phyloP scores from a whole-genome alignment of 2,329 filamentous ascomycete species.

The Sphaerostilbella broomeana region DNA sequence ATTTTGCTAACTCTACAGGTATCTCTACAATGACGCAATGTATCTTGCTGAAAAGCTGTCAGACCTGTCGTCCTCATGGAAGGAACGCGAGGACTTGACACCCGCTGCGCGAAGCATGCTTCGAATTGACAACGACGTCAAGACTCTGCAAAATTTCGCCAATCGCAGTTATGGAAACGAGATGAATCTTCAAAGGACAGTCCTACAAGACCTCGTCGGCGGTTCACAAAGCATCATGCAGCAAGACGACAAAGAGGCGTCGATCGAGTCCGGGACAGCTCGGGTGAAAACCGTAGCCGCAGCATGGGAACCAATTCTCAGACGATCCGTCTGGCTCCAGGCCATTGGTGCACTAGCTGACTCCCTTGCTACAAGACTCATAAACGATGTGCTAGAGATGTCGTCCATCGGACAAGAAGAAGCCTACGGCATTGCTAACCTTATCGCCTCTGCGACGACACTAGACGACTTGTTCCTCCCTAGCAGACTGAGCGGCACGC shows the following conservation, averaged over 20 bases:
- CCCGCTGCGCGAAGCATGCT: conserved; percentile 47
- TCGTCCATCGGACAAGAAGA: conserved; percentile 56
- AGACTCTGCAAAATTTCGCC: conserved; percentile 53
- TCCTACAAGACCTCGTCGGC: conserved; percentile 55
- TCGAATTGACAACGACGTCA: conserved; percentile 53
- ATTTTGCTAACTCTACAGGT: conserved; percentile 34
- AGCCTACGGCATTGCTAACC: conserved; percentile 53
- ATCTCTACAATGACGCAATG: conserved; percentile 60
- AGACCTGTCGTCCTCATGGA: conserved; percentile 46
- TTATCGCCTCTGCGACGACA: conserved; percentile 51
- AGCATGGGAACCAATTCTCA: conserved; percentile 52
- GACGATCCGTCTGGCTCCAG: conserved; percentile 56
- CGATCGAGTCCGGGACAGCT: conserved; percentile 46
- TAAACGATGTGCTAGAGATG: conserved; percentile 56
- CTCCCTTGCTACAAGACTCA: conserved; percentile 51
- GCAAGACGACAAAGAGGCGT: conserved; percentile 46
- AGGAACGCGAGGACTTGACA: conserved; percentile 44
- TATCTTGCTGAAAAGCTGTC: conserved; percentile 54
- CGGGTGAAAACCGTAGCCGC: conserved; percentile 48
- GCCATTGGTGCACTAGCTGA: conserved; percentile 55
- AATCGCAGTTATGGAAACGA: conserved; percentile 56
- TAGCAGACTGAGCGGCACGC: conserved; percentile 27
- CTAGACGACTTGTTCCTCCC: conserved; percentile 56
- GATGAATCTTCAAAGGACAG: conserved; percentile 53
- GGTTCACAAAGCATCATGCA: conserved; percentile 55